These are phyloP conservation scores for Diaporthe vaccinii DNA, from an alignment of 2,329 filamentous ascomycete genomes.

Conservation along the genomic window DNA sequence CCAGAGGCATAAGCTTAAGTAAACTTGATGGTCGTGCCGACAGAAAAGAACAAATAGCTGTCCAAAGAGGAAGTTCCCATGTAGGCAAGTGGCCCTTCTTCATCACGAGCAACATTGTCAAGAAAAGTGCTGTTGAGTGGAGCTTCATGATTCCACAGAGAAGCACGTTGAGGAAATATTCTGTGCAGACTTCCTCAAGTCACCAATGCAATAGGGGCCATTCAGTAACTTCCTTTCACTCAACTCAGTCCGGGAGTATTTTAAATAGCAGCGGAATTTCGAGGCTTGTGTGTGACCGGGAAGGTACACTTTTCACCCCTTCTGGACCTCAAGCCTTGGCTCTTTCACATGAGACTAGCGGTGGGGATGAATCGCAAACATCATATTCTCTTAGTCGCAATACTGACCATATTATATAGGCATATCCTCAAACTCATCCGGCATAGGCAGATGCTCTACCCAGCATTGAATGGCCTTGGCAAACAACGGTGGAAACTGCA, in stretches of 20 bases:
- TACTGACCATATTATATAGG: conserved; percentile 1
- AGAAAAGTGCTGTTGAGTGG: not conserved
- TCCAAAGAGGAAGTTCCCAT: not conserved
- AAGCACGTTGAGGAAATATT: not conserved
- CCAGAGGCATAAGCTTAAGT: not conserved
- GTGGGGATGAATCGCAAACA: not conserved
- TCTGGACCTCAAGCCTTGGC: not conserved
- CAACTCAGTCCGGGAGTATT: not conserved
- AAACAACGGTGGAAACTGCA: conserved; percentile 57
- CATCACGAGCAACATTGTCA: not conserved
- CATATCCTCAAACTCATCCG: conserved; percentile 41
- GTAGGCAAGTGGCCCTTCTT: not conserved
- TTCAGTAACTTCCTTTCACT: not conserved
- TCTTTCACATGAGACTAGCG: not conserved
- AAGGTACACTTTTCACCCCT: not conserved
- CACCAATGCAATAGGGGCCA: not conserved
- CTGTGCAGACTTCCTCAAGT: not conserved
- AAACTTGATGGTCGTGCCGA: not conserved
- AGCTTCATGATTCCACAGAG: not conserved
- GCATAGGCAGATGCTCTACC: conserved; percentile 44
- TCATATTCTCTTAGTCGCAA: not conserved
- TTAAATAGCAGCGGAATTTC: not conserved
- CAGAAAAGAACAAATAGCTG: not conserved
- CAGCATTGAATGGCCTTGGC: conserved; percentile 53
- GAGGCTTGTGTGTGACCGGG: not conserved